A percentile compares a stretch with the other conserved stretches of the same genome.
Evolutionary conservation across 306 rosid species (phyloP).

Genomic region (Vicia sativa): DNA sequence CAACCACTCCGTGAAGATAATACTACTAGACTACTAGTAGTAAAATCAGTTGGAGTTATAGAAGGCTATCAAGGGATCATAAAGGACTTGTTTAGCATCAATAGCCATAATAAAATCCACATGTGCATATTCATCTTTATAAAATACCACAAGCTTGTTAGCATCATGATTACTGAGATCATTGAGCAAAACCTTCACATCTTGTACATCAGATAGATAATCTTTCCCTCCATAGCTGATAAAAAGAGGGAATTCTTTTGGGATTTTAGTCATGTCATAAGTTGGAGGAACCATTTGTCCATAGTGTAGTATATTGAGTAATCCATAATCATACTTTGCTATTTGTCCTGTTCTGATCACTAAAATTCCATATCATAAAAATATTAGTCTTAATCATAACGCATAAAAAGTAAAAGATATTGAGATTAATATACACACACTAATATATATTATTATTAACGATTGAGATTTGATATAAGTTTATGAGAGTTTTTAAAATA

Average conservation of each 20-base stretch:
- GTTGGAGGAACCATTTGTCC: slow-evolving; percentile 59
- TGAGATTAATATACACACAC: no score
- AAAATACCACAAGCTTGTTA: slow-evolving; percentile 50
- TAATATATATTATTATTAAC: no score
- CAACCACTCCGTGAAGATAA: no score
- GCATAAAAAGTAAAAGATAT: neutral
- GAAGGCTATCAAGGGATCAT: slow-evolving; percentile 63
- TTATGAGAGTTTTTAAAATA: no score
- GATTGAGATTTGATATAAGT: no score
- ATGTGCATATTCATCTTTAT: slow-evolving; percentile 61
- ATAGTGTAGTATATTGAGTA: slow-evolving; percentile 47
- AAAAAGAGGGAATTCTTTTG: slow-evolving; percentile 62
- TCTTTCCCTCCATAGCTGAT: slow-evolving; percentile 59
- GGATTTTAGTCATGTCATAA: slow-evolving; percentile 57
- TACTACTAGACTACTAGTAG: no score
- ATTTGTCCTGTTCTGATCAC: slow-evolving; percentile 60
- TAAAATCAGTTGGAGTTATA: slow-evolving; percentile 22
- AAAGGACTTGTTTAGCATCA: slow-evolving; percentile 55
- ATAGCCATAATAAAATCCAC: slow-evolving; percentile 57
- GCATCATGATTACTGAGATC: slow-evolving; percentile 51
- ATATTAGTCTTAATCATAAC: neutral
- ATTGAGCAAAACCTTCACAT: slow-evolving; percentile 53
- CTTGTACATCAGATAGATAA: slow-evolving; percentile 48
- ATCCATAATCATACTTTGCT: slow-evolving; percentile 57
- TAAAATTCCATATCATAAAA: slow-evolving; percentile 21